These are phyloP conservation scores for Austroboletus eburneus DNA, from an alignment of 768 basidiomycete genomes.

Conservation along the genomic window DNA sequence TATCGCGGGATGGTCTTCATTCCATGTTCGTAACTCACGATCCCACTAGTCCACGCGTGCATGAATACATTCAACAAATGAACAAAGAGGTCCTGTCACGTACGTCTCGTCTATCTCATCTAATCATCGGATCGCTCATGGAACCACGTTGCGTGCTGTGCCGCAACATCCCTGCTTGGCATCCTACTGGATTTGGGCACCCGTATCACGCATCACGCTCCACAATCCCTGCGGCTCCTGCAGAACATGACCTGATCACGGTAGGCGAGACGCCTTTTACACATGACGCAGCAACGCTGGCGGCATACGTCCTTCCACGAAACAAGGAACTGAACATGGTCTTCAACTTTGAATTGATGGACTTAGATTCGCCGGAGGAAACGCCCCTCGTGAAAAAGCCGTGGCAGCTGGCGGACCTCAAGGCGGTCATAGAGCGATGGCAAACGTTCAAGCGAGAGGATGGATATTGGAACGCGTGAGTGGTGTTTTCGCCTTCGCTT, in stretches of 20 bases:
- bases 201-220: background rate
- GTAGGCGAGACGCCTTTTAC: conserved; percentile 65
- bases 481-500: conserved; percentile 2
- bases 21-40: background rate
- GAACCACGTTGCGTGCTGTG: background rate
- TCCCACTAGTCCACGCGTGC: conserved; percentile 52
- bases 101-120: conserved; percentile 31
- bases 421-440: conserved; percentile 46
- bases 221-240: no score
- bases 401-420: conserved; percentile 54
- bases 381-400: conserved; percentile 38
- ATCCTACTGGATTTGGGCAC: background rate
- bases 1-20: no score
- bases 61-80: conserved; percentile 70
- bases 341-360: conserved; percentile 62
- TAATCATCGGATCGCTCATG: conserved; percentile 15
- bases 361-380: conserved; percentile 47
- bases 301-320: conserved; percentile 50
- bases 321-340: conserved; percentile 65
- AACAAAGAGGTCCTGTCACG: conserved; percentile 53
- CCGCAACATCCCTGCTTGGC: no score
- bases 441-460: conserved; percentile 52
- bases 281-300: conserved; percentile 46
- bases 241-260: conserved; percentile 57
- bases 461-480: conserved; percentile 67